Base-by-base conservation (phyloP, 306 rosid genomes). In the Prunus armeniaca region DNA sequence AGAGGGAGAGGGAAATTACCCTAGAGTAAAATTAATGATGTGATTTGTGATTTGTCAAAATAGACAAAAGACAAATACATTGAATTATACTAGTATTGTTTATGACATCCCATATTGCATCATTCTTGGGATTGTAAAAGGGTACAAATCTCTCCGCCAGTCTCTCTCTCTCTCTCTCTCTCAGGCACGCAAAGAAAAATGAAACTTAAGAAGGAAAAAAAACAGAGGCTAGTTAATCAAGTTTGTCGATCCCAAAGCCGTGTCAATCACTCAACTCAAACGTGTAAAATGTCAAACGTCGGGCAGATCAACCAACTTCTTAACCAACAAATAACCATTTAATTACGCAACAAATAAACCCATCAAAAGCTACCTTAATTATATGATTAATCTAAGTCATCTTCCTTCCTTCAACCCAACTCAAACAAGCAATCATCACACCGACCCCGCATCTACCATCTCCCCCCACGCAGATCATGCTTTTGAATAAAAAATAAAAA, bases 161-260 rank as follows among this genome's bases (percentile, higher is more conserved):
- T 27, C 34, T 60, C n/a, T 60, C 19, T 62, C 63, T 60, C 18
- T 62, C 63, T 46, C 30, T 45, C 24, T 6, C 34, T 6, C 8
- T 20, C 17, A 13, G 15, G 19, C 20, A 17, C 12, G 11, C 19
- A 20, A 6, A 10, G 11, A 13, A 46, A 5, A 2, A 17, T 12
- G 6, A 27, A 12, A 24, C 17, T 25, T 60, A 24, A 25, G 38
- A 4, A 22, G 18, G 14, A 24, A 12, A 8, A 2, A 20, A 56
- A 19, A 4, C 28, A 55, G 3, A 56, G 51, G 43, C 50, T 28
- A 46, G 45, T 22, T 34, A 69, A 62, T 79, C 74, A 52, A 54
- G 79, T 73, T 81, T 62, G 60, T 79, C 73, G 46, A 84, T 77
- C 76, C 68, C 58, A 70, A 75, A 87, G 88, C 86, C 87, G 88